phyloP scores from a whole-genome alignment of 306 rosid species.

The Vigna angularis region DNA sequence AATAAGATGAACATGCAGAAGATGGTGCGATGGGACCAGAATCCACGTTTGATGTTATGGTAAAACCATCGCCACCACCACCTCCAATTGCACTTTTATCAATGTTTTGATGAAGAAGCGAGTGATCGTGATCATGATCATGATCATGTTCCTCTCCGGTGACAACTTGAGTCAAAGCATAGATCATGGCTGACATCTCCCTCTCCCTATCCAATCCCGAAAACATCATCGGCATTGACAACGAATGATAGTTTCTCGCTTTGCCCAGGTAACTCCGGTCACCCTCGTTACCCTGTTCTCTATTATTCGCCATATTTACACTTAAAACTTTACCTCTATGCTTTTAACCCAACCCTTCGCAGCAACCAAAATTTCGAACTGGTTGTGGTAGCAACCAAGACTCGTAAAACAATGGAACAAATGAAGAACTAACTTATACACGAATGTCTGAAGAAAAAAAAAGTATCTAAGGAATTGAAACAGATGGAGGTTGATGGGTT shows the following conservation, averaged over 20 bases:
- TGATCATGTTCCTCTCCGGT: conserved; percentile 38
- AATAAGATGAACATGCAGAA: conserved; percentile 35
- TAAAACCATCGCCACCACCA: too few relatives aligned
- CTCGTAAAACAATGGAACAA: neutral
- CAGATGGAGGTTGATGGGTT: conserved; percentile 18
- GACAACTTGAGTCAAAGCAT: conserved; percentile 54
- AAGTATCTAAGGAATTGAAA: neutral
- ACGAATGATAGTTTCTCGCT: neutral
- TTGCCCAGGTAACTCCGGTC: neutral
- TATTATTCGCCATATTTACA: conserved; percentile 38
- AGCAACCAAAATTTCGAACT: neutral
- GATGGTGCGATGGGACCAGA: neutral
- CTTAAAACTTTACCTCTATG: neutral
- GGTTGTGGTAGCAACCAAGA: neutral
- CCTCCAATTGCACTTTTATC: neutral
- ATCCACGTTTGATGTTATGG: neutral
- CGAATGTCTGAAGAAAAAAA: neutral
- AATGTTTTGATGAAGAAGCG: too few relatives aligned
- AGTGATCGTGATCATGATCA: neutral
- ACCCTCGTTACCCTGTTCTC: conserved; percentile 17
- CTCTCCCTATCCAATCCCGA: conserved; percentile 47
- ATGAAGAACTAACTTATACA: neutral
- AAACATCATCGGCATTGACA: conserved; percentile 43
- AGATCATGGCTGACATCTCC: conserved; percentile 63
- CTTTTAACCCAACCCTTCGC: neutral